These are phyloP conservation scores for Coriolopsis trogii DNA, from an alignment of 1,284 basidiomycete species.

Conservation along the genomic window DNA sequence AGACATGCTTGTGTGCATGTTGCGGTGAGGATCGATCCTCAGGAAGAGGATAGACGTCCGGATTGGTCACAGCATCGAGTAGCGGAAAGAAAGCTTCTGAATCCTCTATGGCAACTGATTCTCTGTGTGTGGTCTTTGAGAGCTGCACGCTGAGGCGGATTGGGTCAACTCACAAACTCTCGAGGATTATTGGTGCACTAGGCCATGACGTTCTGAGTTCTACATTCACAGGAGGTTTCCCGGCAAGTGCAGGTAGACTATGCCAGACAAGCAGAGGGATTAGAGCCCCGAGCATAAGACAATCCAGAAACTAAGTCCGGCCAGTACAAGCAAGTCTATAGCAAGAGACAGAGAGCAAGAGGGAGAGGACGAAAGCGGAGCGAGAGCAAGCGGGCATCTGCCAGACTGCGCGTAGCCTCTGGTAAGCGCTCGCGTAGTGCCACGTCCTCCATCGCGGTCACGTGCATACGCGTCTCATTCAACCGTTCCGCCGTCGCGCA, in stretches of 20 bases:
- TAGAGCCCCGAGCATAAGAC: slow-evolving; percentile 15
- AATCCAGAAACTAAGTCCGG: neutral
- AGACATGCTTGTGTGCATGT: slow-evolving; percentile 54
- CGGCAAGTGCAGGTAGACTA: slow-evolving; percentile 7
- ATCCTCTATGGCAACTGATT: slow-evolving; percentile 65
- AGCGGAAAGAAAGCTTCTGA: slow-evolving; percentile 71
- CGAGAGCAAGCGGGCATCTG: neutral
- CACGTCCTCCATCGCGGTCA: slow-evolving; percentile 15
- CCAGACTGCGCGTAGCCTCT: neutral
- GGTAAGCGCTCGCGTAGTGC: slow-evolving; percentile 2
- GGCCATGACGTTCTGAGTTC: slow-evolving; percentile 82
- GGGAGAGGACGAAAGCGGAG: neutral
- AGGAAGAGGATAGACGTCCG: slow-evolving; percentile 41
- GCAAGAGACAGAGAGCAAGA: neutral
- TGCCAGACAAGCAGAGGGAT: slow-evolving; percentile 18
- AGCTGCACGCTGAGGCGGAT: neutral
- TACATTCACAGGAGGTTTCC: slow-evolving; percentile 72
- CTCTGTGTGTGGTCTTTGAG: slow-evolving; percentile 44
- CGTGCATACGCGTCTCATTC: slow-evolving; percentile 1
- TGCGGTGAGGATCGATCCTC: slow-evolving; percentile 44
- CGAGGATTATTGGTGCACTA: slow-evolving; percentile 74
- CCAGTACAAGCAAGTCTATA: neutral
- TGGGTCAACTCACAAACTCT: slow-evolving; percentile 72
- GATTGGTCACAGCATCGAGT: slow-evolving; percentile 63
- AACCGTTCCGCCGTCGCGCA: too few relatives aligned